These are phyloP conservation scores for Cryptosporidium andersoni DNA, from an alignment of 169 alveolate species.

Conservation along the genomic window DNA sequence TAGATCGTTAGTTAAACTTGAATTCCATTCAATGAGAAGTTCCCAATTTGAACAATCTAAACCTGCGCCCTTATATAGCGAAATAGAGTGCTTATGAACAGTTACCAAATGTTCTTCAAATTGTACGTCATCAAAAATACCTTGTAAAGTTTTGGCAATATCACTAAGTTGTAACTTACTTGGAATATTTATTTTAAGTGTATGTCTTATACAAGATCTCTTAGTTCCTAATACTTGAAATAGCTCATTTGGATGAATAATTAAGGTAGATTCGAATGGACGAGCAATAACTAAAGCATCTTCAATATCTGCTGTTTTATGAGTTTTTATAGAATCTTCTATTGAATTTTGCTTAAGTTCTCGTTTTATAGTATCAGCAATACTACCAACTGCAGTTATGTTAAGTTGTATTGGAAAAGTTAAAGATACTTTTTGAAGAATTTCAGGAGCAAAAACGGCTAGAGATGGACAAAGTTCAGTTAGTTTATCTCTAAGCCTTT, in stretches of 20 bases:
- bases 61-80: conserved; percentile 9
- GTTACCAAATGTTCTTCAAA: conserved; percentile 3
- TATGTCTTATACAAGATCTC: conserved; percentile 43
- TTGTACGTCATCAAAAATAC: conserved; percentile 32
- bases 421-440: conserved; percentile 74
- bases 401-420: conserved; percentile 62
- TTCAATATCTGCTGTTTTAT: conserved; percentile 2
- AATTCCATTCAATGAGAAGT: conserved; percentile 52
- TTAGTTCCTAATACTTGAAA: conserved; percentile 37
- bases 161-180: neutral
- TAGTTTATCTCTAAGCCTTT: conserved; percentile 81
- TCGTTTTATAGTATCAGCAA: conserved; percentile 16
- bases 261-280: conserved; percentile 42
- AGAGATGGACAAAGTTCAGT: conserved; percentile 75
- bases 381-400: conserved; percentile 39
- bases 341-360: no score
- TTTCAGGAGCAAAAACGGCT: conserved; percentile 81
- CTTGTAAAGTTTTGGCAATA: conserved; percentile 12
- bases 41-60: conserved; percentile 1
- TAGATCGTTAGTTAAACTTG: conserved; percentile 21
- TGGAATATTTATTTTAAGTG: conserved; percentile 47
- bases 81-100: conserved; percentile 11
- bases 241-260: conserved; percentile 40
- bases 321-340: neutral
- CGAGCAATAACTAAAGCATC: conserved; percentile 48